A percentile compares a stretch with the other conserved stretches of the same genome.
phyloP scores from a whole-genome alignment of 345 rosid species.

The Dimocarpus longan region DNA sequence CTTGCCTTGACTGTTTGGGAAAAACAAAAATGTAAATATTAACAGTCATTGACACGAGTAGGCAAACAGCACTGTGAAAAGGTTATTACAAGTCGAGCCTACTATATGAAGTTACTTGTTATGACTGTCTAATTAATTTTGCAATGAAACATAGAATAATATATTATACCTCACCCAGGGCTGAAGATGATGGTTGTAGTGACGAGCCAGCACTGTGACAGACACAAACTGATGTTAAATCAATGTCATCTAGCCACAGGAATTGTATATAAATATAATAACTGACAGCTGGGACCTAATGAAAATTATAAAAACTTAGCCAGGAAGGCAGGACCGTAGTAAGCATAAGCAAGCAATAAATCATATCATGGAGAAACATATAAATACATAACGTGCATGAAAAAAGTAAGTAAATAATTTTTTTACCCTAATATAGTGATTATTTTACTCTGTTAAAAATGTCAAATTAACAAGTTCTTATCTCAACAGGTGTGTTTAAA shows the following conservation, averaged over 20 bases:
- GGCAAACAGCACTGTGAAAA: not conserved
- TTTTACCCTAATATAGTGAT: not conserved
- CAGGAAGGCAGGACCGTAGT: too few relatives aligned
- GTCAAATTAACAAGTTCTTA: not conserved
- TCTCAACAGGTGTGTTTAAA: not conserved
- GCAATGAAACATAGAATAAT: not conserved
- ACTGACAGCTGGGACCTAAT: not conserved
- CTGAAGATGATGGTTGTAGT: slow-evolving; percentile 43
- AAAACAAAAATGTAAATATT: not conserved
- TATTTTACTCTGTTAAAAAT: not conserved
- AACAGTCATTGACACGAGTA: slow-evolving; percentile 6
- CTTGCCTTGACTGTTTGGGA: slow-evolving; percentile 47
- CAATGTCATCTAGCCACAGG: slow-evolving; percentile 1
- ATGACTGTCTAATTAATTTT: not conserved
- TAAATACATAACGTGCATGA: not conserved
- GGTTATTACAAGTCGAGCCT: not conserved
- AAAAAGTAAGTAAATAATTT: not conserved
- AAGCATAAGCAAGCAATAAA: not conserved
- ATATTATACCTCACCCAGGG: slow-evolving; percentile 49
- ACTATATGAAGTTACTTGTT: not conserved
- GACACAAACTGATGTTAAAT: slow-evolving; percentile 5
- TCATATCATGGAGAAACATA: not conserved
- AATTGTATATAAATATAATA: not conserved
- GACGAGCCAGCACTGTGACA: slow-evolving; percentile 40
- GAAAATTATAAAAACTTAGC: not conserved